Evolutionary conservation across 192 early-diverging fungal genomes (phyloP).

Genomic region (Spizellomyces sp.): DNA sequence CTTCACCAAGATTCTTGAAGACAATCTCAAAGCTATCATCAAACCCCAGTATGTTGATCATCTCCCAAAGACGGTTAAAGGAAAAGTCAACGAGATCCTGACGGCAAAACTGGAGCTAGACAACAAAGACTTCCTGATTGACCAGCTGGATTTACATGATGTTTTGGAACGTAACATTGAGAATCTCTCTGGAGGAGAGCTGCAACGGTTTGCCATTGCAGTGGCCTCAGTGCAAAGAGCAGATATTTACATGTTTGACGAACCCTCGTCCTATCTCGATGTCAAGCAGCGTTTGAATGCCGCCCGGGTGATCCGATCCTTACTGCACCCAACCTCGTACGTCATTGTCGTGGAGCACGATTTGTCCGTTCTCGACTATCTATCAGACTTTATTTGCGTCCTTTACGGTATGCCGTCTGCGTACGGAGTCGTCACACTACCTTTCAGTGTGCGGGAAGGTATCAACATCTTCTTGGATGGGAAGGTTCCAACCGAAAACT

Average conservation of each 20-base stretch:
- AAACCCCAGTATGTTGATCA: conserved; percentile 97
- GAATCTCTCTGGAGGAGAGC: conserved; percentile 91
- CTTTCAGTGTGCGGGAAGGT: conserved; percentile 95
- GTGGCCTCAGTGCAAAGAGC: conserved; percentile 78
- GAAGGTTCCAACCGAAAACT: conserved; percentile 95
- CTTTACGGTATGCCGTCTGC: conserved; percentile 96
- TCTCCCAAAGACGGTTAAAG: conserved; percentile 79
- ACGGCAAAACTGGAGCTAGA: conserved; percentile 68
- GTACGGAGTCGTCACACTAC: conserved; percentile 97
- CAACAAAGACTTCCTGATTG: conserved; percentile 77
- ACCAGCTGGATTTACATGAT: conserved; percentile 75
- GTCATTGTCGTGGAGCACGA: conserved; percentile 99
- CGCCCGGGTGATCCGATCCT: conserved; percentile 84
- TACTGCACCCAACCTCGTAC: conserved; percentile 74
- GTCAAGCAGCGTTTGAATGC: conserved; percentile 99
- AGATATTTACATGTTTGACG: conserved; percentile 99
- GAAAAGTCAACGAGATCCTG: conserved; percentile 76
- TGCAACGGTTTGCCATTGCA: conserved; percentile 97
- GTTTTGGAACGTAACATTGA: conserved; percentile 81
- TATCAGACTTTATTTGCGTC: conserved; percentile 98
- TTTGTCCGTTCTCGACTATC: conserved; percentile 95
- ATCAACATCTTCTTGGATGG: conserved; percentile 99
- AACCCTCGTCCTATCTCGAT: conserved; percentile 96
- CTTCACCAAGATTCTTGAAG: conserved; percentile 97
- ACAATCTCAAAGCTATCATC: conserved; percentile 90